Evolutionary conservation across 2,329 filamentous ascomycete species (phyloP).

Genomic region (Aspergillus aculeatinus): DNA sequence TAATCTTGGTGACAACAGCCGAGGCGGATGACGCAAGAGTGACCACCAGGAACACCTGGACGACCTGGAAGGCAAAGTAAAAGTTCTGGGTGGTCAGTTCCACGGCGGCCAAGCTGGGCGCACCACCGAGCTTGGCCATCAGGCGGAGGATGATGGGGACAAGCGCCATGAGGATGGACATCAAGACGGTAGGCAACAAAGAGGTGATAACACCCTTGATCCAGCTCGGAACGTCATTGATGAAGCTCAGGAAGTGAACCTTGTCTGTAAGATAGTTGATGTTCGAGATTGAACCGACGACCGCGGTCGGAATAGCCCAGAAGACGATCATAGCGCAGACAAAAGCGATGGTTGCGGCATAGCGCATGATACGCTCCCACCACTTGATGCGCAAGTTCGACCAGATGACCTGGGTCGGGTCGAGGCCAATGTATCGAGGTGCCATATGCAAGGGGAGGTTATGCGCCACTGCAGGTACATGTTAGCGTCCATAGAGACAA

Average conservation of each 20-base stretch:
- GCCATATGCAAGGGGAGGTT: conserved; percentile 85
- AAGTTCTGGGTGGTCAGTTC: conserved; percentile 88
- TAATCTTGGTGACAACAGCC: conserved; percentile 63
- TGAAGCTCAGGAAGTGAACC: conserved; percentile 70
- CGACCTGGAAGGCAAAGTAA: conserved; percentile 71
- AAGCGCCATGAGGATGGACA: conserved; percentile 82
- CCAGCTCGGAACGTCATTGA: conserved; percentile 66
- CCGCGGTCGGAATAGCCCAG: conserved; percentile 74
- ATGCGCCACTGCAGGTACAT: conserved; percentile 61
- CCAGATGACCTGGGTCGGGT: conserved; percentile 83
- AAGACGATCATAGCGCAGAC: conserved; percentile 80
- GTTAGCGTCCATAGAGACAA: conserved; percentile 3
- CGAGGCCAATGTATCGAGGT: conserved; percentile 78
- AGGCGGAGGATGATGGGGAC: conserved; percentile 80
- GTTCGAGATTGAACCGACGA: conserved; percentile 85
- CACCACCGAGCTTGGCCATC: conserved; percentile 76
- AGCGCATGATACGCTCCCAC: conserved; percentile 78
- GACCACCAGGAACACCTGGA: conserved; percentile 88
- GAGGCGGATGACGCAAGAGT: conserved; percentile 80
- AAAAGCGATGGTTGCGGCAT: conserved; percentile 67
- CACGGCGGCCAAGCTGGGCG: conserved; percentile 73
- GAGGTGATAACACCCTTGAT: conserved; percentile 82
- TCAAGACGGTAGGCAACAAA: conserved; percentile 73
- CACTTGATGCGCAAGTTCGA: conserved; percentile 76
- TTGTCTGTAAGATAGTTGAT: conserved; percentile 65